phyloP scores from a whole-genome alignment of 1,284 basidiomycete genomes.

The Heliocybe sulcata region DNA sequence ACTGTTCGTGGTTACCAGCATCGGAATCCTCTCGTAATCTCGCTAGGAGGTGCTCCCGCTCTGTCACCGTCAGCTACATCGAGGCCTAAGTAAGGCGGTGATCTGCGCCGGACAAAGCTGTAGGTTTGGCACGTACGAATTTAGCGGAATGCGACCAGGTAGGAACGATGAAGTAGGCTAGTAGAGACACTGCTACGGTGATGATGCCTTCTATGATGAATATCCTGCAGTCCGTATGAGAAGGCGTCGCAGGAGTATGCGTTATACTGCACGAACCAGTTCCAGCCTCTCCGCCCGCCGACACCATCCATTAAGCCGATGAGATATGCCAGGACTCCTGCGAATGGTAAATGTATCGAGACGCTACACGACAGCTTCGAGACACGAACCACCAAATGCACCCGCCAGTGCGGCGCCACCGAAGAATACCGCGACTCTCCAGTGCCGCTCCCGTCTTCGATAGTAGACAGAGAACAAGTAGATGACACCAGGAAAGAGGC shows the following conservation, averaged over 20 bases:
- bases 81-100: not conserved
- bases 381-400: slow-evolving; percentile 41
- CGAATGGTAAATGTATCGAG: no score
- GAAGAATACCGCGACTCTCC: slow-evolving; percentile 56
- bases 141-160: slow-evolving; percentile 50
- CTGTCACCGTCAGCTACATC: slow-evolving; percentile 36
- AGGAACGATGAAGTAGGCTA: slow-evolving; percentile 49
- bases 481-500: slow-evolving; percentile 52
- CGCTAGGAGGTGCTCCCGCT: slow-evolving; percentile 38
- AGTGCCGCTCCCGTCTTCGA: slow-evolving; percentile 42
- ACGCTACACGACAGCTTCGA: no score
- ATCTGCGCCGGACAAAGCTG: not conserved
- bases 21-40: slow-evolving; percentile 47
- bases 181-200: slow-evolving; percentile 38
- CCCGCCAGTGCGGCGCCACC: slow-evolving; percentile 51
- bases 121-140: slow-evolving; percentile 32
- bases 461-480: slow-evolving; percentile 62
- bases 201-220: slow-evolving; percentile 56
- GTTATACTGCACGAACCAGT: slow-evolving; percentile 30
- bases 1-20: slow-evolving; percentile 38
- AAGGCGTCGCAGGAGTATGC: not conserved
- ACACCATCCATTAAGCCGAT: slow-evolving; percentile 55
- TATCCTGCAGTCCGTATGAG: not conserved
- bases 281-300: slow-evolving; percentile 46
- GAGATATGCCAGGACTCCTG: slow-evolving; percentile 46